These are phyloP conservation scores for Claviceps sp. DNA, from an alignment of 2,329 filamentous ascomycete species.

Conservation along the genomic window DNA sequence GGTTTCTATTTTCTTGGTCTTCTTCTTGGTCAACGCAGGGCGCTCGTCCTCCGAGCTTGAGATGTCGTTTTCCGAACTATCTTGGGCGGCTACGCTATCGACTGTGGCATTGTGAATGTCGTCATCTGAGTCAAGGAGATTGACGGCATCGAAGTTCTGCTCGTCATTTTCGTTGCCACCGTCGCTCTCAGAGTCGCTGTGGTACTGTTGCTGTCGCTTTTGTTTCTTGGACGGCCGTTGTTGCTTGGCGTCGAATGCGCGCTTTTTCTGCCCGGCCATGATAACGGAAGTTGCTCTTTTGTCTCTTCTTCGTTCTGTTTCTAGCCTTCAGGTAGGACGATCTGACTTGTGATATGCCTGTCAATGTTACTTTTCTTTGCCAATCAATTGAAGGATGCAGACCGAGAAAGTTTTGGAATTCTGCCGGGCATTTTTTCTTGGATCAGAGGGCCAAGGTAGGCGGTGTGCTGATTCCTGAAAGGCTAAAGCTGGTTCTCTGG, in stretches of 20 bases:
- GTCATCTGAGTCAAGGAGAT: slow-evolving; percentile 44
- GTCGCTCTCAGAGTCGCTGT: slow-evolving; percentile 35
- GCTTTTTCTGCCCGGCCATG: slow-evolving; percentile 25
- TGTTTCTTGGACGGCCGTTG: slow-evolving; percentile 38
- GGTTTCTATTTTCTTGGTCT: slow-evolving; percentile 11
- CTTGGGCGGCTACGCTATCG: slow-evolving; percentile 29
- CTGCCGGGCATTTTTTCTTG: slow-evolving; percentile 9
- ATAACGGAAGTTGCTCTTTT: slow-evolving; percentile 4
- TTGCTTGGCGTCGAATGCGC: slow-evolving; percentile 16
- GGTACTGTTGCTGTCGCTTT: slow-evolving; percentile 33
- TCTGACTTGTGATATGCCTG: not conserved
- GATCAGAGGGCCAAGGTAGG: slow-evolving; percentile 3
- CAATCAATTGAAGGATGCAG: no score
- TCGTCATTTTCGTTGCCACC: slow-evolving; percentile 19
- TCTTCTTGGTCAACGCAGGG: slow-evolving; percentile 6
- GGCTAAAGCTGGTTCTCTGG: not conserved
- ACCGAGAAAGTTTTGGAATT: slow-evolving; percentile 7
- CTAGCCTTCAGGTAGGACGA: not conserved
- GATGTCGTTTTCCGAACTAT: slow-evolving; percentile 5
- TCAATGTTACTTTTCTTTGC: not conserved
- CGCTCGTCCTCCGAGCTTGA: slow-evolving; percentile 25
- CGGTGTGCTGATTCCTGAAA: slow-evolving; percentile 4
- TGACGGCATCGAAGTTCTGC: slow-evolving; percentile 35
- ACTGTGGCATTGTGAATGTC: slow-evolving; percentile 39
- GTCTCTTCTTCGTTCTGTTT: not conserved